phyloP scores from a whole-genome alignment of 371 early-diverging fungal species.

The Mucor ambiguus region DNA sequence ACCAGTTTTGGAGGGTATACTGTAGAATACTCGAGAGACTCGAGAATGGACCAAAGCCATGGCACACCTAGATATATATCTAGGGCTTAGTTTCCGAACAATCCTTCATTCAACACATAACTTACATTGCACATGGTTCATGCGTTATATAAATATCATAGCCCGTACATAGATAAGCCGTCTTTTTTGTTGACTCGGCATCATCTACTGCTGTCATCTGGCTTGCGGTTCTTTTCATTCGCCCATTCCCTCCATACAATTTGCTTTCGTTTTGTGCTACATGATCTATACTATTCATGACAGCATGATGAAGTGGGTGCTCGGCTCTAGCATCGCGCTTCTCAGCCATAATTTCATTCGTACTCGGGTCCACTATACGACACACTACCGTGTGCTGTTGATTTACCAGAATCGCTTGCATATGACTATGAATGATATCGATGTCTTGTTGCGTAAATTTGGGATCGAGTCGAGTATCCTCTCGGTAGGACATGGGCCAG shows the following conservation, averaged over 20 bases:
- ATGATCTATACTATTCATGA: conserved; percentile 59
- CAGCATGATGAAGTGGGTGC: conserved; percentile 66
- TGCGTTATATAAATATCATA: conserved; percentile 64
- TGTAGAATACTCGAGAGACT: conserved; percentile 75
- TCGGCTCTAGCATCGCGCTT: conserved; percentile 48
- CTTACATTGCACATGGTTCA: conserved; percentile 73
- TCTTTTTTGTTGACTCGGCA: conserved; percentile 12
- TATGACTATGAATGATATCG: conserved; percentile 38
- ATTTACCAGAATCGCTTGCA: conserved; percentile 31
- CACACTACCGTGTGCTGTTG: conserved; percentile 25
- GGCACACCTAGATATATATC: conserved; percentile 55
- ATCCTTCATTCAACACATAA: not conserved
- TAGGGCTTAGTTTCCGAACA: not conserved
- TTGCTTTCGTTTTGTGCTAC: conserved; percentile 41
- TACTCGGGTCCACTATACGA: conserved; percentile 55
- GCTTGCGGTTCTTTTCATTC: conserved; percentile 31
- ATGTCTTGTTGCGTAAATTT: conserved; percentile 49
- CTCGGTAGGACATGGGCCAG: conserved; percentile 65
- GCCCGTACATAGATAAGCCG: conserved; percentile 63
- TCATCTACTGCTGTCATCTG: conserved; percentile 19
- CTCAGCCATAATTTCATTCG: conserved; percentile 43
- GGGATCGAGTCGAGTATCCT: conserved; percentile 57
- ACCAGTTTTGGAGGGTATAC: conserved; percentile 60
- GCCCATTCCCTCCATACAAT: conserved; percentile 16
- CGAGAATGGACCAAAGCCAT: conserved; percentile 85